Conservation (phyloP, 768 basidiomycete species). For the Termitomyces sp. region DNA sequence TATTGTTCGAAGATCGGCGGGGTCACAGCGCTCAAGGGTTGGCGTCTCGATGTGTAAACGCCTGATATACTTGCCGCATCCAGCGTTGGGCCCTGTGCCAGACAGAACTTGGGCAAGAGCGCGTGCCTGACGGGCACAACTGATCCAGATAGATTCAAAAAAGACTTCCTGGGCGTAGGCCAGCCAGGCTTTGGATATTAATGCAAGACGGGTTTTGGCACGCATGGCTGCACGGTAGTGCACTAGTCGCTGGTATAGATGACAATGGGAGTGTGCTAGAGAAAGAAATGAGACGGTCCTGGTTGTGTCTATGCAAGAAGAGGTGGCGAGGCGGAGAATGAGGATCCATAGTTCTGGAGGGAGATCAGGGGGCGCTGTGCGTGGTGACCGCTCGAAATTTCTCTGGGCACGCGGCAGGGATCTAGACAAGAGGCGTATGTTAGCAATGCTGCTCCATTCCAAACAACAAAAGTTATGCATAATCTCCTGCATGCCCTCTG, state of each 20-base stretch:
- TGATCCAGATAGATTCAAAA: constrained; percentile 70
- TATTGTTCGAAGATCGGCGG: constrained; percentile 62
- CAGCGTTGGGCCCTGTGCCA: constrained; percentile 25
- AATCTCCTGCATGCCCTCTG: too few species aligned
- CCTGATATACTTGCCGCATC: constrained; percentile 46
- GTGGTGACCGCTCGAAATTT: neutral
- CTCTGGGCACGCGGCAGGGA: neutral
- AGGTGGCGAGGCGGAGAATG: constrained; percentile 54
- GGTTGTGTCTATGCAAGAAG: constrained; percentile 34
- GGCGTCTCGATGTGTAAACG: constrained; percentile 69
- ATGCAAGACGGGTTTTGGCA: constrained; percentile 42
- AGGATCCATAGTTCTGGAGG: constrained; percentile 65
- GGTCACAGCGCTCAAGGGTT: constrained; percentile 56
- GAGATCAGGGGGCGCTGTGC: constrained; percentile 29
- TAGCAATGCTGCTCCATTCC: neutral
- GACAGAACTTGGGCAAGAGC: constrained; percentile 30
- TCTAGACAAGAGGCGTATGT: neutral
- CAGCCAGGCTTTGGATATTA: constrained; percentile 55
- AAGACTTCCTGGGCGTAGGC: constrained; percentile 47
- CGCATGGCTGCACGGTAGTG: constrained; percentile 43
- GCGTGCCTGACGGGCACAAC: constrained; percentile 42
- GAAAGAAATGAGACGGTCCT: constrained; percentile 56
- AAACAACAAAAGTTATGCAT: neutral
- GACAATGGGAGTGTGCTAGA: constrained; percentile 29
- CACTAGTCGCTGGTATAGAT: constrained; percentile 27